These are phyloP conservation scores for Neurospora cerealis DNA, from an alignment of 495 filamentous ascomycete genomes.

Conservation along the genomic window DNA sequence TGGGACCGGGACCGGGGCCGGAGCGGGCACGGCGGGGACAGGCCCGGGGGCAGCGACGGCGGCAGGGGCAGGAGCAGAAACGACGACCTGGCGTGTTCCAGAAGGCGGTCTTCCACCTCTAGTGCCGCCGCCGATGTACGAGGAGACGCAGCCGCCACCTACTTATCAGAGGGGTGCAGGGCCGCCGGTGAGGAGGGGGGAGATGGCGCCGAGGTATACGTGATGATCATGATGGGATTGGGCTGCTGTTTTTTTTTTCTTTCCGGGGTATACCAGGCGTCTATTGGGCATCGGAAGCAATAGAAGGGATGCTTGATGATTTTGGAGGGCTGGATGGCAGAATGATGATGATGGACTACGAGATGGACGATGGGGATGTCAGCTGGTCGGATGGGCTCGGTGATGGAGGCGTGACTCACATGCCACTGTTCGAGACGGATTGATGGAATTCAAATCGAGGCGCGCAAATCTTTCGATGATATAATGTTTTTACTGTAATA, in stretches of 20 bases:
- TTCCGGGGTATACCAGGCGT: neutral
- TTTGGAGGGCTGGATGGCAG: too few relatives aligned
- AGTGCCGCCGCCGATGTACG: neutral
- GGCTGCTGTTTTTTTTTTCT: neutral
- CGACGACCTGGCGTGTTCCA: too few relatives aligned
- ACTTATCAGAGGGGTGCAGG: neutral
- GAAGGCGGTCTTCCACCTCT: neutral
- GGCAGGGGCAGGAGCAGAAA: too few relatives aligned
- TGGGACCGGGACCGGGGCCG: too few relatives aligned
- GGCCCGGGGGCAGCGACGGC: too few relatives aligned
- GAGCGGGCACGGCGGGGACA: too few relatives aligned
- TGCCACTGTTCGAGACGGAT: neutral
- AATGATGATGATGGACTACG: neutral
- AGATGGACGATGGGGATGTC: neutral
- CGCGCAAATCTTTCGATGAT: neutral
- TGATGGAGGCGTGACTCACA: neutral
- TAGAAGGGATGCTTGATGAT: too few relatives aligned
- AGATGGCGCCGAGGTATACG: neutral
- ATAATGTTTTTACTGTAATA: neutral
- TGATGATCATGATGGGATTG: neutral
- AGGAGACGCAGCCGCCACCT: neutral
- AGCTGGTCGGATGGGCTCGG: neutral
- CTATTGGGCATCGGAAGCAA: too few relatives aligned
- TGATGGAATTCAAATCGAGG: too few relatives aligned
- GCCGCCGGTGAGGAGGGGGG: neutral